A percentile compares a stretch with the other conserved stretches of the same genome.
These are phyloP conservation scores for Trichoderma afroharzianum DNA, from an alignment of 2,329 filamentous ascomycete genomes.

Conservation along the genomic window DNA sequence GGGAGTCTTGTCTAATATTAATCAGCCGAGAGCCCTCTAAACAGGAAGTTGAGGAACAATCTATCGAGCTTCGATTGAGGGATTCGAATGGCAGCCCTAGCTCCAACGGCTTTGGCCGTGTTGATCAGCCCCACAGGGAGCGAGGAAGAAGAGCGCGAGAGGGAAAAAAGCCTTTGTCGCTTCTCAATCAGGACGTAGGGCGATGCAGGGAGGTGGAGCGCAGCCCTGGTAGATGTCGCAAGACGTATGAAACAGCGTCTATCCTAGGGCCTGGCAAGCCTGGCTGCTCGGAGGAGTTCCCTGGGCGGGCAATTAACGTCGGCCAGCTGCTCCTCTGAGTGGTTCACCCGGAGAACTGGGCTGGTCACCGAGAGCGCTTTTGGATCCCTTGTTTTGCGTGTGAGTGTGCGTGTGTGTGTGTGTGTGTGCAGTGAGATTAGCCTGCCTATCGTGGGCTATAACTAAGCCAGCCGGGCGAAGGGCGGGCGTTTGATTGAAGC, in stretches of 20 bases:
- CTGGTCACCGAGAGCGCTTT: not conserved
- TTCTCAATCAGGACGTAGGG: not conserved
- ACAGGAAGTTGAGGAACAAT: conserved; percentile 6
- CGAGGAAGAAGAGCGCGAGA: not conserved
- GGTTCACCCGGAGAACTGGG: conserved; percentile 8
- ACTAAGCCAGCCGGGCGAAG: not conserved
- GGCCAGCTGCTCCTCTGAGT: not conserved
- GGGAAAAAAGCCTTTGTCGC: not conserved
- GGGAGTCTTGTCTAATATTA: not conserved
- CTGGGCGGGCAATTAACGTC: conserved; percentile 4
- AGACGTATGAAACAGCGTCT: conserved; percentile 4
- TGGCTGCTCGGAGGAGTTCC: conserved; percentile 3
- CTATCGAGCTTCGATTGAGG: conserved; percentile 5
- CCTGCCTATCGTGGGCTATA: not conserved
- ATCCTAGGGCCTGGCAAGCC: not conserved
- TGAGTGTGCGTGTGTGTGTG: not conserved
- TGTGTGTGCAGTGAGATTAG: not conserved
- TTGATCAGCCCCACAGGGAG: conserved; percentile 11
- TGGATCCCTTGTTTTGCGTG: not conserved
- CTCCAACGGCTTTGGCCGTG: conserved; percentile 10
- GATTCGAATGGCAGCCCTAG: not conserved
- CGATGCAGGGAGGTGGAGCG: conserved; percentile 11
- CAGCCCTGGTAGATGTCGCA: conserved; percentile 8
- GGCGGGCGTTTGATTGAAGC: not conserved
- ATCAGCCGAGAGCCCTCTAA: conserved; percentile 6